These are phyloP conservation scores for Capronia americana DNA, from an alignment of 2,329 filamentous ascomycete genomes.

Conservation along the genomic window DNA sequence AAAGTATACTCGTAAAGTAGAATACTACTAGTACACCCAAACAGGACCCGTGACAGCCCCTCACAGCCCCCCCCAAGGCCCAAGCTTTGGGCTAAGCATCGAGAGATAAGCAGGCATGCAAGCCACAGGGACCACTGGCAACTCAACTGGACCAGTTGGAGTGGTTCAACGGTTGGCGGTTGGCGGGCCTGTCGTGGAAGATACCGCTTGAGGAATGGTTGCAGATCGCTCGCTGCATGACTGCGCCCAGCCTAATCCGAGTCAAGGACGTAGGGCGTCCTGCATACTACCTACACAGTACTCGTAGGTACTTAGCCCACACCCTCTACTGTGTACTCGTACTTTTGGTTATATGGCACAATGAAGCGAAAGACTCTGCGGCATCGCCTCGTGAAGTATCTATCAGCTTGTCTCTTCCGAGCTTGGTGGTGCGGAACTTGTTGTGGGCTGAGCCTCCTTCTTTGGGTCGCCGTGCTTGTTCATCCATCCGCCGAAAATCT, in stretches of 20 bases:
- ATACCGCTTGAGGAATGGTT: background rate
- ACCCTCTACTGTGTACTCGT: too few species aligned
- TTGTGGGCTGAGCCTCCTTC: background rate
- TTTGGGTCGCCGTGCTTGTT: background rate
- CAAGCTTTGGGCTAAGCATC: background rate
- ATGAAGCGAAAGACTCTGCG: background rate
- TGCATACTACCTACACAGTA: too few species aligned
- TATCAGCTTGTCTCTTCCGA: background rate
- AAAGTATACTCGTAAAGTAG: background rate
- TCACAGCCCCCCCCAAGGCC: background rate
- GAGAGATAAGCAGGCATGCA: background rate
- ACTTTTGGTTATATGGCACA: background rate
- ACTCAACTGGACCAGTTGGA: background rate
- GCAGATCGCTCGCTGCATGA: background rate
- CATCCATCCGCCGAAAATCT: slow-evolving; percentile 14
- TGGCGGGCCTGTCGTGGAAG: background rate
- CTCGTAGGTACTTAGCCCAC: background rate
- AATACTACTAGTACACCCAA: too few species aligned
- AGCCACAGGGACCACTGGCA: background rate
- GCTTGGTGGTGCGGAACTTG: background rate
- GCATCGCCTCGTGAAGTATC: background rate
- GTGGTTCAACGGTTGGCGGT: background rate
- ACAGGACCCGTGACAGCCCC: too few species aligned
- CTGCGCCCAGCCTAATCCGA: background rate
- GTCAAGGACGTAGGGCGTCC: background rate